Conservation (phyloP, 805 yeast species). For the Wickerhamomyces bovis region DNA sequence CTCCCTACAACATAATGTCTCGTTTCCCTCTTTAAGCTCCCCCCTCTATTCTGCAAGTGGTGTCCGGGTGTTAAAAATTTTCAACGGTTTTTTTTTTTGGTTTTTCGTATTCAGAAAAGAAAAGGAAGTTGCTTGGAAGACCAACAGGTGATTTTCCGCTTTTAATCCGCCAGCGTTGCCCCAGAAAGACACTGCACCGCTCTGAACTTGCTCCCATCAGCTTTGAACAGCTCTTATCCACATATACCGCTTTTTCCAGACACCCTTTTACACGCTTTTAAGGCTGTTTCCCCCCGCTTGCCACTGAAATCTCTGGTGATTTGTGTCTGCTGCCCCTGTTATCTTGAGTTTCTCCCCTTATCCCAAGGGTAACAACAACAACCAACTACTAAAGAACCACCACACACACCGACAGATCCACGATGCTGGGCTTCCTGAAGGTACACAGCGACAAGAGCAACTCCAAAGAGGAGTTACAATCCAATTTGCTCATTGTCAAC, state of each 20-base stretch:
- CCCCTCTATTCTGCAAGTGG: neutral
- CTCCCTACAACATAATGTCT: too few species aligned
- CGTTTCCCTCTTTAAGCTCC: too few species aligned
- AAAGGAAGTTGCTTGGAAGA: neutral
- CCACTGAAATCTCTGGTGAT: neutral
- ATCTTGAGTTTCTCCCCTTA: neutral
- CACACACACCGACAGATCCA: neutral
- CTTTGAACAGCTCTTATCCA: neutral
- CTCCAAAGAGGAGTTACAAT: neutral
- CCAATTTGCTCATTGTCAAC: neutral
- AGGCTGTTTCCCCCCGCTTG: neutral
- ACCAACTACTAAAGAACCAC: neutral
- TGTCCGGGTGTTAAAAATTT: constrained; percentile 2
- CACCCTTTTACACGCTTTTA: too few species aligned
- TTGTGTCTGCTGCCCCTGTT: neutral
- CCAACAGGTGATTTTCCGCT: neutral
- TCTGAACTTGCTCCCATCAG: too few species aligned
- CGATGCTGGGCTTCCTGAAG: constrained; percentile 8
- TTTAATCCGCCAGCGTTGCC: too few species aligned
- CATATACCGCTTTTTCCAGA: too few species aligned
- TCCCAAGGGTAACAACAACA: neutral
- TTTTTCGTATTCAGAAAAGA: neutral
- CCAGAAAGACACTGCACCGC: neutral
- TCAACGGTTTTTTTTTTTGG: neutral
- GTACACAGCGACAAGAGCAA: constrained; percentile 3